Evolutionary conservation across 2,329 filamentous ascomycete genomes (phyloP).

Genomic region (Neoascochyta sp.): DNA sequence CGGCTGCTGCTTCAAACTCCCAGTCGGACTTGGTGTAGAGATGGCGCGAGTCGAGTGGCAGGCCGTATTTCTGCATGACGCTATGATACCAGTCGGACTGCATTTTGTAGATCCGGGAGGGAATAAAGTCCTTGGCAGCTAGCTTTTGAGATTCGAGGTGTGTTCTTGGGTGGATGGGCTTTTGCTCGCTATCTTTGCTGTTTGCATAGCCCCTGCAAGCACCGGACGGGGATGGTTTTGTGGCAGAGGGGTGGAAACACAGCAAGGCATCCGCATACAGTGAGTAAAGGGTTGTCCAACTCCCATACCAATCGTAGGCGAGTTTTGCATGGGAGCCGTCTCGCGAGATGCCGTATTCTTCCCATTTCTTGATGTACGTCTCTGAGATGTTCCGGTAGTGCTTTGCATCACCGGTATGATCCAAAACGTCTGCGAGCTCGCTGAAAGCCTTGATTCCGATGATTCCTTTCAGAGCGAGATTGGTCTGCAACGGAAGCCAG

Average conservation of each 20-base stretch:
- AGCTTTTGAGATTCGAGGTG: no score
- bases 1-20: slow-evolving; percentile 84
- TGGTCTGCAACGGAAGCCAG: slow-evolving; percentile 72
- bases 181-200: no score
- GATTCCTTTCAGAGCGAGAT: slow-evolving; percentile 79
- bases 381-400: slow-evolving; percentile 62
- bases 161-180: no score
- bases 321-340: slow-evolving; percentile 71
- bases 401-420: slow-evolving; percentile 54
- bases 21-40: slow-evolving; percentile 87
- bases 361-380: slow-evolving; percentile 70
- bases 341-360: slow-evolving; percentile 64
- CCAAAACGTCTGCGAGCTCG: slow-evolving; percentile 61
- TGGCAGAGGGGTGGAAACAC: slow-evolving; percentile 67
- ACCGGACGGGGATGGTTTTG: slow-evolving; percentile 27
- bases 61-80: slow-evolving; percentile 75
- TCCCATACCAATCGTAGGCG: slow-evolving; percentile 74
- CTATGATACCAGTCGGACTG: slow-evolving; percentile 78
- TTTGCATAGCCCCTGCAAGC: no score
- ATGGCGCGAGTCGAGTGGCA: slow-evolving; percentile 78
- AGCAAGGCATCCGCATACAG: slow-evolving; percentile 76
- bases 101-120: slow-evolving; percentile 69
- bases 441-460: slow-evolving; percentile 77
- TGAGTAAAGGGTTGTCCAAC: slow-evolving; percentile 83
- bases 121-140: slow-evolving; percentile 62